Conservation (phyloP, 2,329 filamentous ascomycete species). For the Zasmidium cellare region DNA sequence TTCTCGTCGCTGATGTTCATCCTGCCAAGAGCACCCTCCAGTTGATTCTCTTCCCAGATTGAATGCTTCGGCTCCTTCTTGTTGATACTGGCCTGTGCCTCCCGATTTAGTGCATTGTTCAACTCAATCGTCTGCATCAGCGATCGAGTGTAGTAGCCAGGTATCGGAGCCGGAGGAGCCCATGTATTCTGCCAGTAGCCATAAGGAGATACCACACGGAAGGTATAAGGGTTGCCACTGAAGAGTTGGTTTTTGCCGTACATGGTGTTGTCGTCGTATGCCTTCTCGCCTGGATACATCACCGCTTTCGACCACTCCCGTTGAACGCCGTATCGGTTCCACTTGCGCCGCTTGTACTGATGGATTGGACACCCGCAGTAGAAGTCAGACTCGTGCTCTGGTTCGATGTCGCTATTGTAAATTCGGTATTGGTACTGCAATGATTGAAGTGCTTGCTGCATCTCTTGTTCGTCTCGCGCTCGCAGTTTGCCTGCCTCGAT, state of each 20-base stretch:
- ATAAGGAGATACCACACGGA: slow-evolving; percentile 37
- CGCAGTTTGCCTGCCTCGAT: slow-evolving; percentile 41
- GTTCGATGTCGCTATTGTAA: slow-evolving; percentile 50
- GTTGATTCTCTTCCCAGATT: slow-evolving; percentile 39
- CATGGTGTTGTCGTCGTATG: slow-evolving; percentile 33
- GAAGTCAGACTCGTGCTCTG: slow-evolving; percentile 46
- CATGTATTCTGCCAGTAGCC: slow-evolving; percentile 29
- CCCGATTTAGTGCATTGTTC: slow-evolving; percentile 38
- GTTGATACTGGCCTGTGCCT: slow-evolving; percentile 39
- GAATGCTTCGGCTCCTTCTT: slow-evolving; percentile 38
- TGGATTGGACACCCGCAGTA: slow-evolving; percentile 45
- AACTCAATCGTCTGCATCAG: slow-evolving; percentile 40
- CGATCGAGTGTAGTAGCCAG: slow-evolving; percentile 35
- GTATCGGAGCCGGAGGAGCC: slow-evolving; percentile 28
- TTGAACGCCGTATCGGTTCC: slow-evolving; percentile 39
- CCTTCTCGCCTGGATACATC: slow-evolving; percentile 44
- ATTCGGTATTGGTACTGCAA: slow-evolving; percentile 43
- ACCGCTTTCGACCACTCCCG: slow-evolving; percentile 48
- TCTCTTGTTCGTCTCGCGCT: slow-evolving; percentile 46
- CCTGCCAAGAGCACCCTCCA: slow-evolving; percentile 34
- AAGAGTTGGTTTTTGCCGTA: slow-evolving; percentile 23
- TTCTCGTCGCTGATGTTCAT: slow-evolving; percentile 22
- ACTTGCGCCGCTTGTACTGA: slow-evolving; percentile 40
- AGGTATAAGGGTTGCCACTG: slow-evolving; percentile 38
- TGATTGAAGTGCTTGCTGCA: slow-evolving; percentile 45